Conservation (phyloP, 192 early-diverging fungal genomes). For the Geranomyces michiganensis region DNA sequence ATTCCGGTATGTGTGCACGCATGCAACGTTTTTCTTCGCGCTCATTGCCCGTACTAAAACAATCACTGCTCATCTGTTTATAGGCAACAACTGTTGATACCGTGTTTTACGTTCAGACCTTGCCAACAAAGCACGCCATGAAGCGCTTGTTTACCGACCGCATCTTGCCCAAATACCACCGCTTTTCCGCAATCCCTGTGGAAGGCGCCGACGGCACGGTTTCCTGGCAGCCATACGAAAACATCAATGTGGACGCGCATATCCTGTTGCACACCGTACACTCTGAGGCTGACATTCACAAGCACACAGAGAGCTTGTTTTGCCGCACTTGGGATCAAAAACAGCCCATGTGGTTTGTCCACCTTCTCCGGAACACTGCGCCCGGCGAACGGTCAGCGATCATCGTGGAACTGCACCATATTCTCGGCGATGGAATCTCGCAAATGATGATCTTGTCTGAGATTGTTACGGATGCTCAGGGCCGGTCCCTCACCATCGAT, state of each 20-base stretch:
- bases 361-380: slow-evolving; percentile 9
- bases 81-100: slow-evolving; percentile 30
- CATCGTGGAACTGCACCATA: slow-evolving; percentile 30
- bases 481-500: slow-evolving; percentile 23
- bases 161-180: slow-evolving; percentile 30
- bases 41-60: not conserved
- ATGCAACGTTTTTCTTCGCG: not conserved
- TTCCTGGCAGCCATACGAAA: slow-evolving; percentile 15
- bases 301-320: slow-evolving; percentile 26
- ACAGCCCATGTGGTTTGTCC: slow-evolving; percentile 30
- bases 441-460: slow-evolving; percentile 24
- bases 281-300: slow-evolving; percentile 19
- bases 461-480: slow-evolving; percentile 20
- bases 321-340: slow-evolving; percentile 22
- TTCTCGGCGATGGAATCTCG: slow-evolving; percentile 30
- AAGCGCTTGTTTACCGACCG: slow-evolving; percentile 12
- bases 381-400: slow-evolving; percentile 5
- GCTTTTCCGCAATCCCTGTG: slow-evolving; percentile 22
- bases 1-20: slow-evolving; percentile 23
- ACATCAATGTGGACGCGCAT: slow-evolving; percentile 20
- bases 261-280: not conserved
- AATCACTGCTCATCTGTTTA: too few species aligned
- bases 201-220: slow-evolving; percentile 16
- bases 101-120: slow-evolving; percentile 17
- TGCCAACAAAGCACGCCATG: slow-evolving; percentile 9